Percentiles rank a stretch among this genome's conserved stretches.
phyloP scores from a whole-genome alignment of 225 moss, liverwort and hornwort species.

The Anthoceros angustus region DNA sequence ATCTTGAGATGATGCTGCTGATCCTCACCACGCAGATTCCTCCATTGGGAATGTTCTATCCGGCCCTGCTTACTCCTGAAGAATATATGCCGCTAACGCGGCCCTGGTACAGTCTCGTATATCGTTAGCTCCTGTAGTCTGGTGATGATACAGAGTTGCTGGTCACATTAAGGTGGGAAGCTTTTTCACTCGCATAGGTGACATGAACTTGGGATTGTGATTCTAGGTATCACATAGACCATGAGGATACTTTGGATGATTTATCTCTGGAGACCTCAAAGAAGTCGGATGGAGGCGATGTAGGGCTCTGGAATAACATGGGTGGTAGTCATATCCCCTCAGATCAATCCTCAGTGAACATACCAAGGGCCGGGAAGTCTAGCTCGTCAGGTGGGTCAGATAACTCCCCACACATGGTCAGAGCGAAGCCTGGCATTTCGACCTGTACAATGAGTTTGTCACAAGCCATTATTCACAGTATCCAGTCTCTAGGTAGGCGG shows the following conservation, averaged over 20 bases:
- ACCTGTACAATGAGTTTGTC: conserved; percentile 59
- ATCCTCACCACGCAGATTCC: conserved; percentile 42
- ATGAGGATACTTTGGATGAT: conserved; percentile 83
- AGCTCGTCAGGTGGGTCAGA: too few species aligned
- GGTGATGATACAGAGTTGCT: background rate
- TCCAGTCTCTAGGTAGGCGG: conserved; percentile 51
- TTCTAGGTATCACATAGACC: conserved; percentile 68
- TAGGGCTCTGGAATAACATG: conserved; percentile 8
- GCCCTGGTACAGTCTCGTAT: conserved; percentile 40
- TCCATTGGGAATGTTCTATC: conserved; percentile 88
- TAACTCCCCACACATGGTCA: too few species aligned
- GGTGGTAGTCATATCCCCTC: too few species aligned
- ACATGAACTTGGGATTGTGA: background rate
- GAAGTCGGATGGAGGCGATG: conserved; percentile 45
- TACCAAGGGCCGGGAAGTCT: too few species aligned
- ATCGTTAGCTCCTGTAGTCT: background rate
- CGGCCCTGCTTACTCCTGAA: conserved; percentile 70
- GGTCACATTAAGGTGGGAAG: background rate
- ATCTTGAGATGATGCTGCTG: background rate
- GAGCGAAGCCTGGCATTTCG: conserved; percentile 32
- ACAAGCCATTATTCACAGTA: conserved; percentile 77
- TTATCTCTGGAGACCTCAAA: conserved; percentile 41
- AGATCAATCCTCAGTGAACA: too few species aligned
- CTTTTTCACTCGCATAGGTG: background rate
- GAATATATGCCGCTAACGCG: conserved; percentile 50